Evolutionary conservation across 169 alveolate species (phyloP), one percentile per base, ranked within the genome.

Genomic region (Cryptosporidium bovis): DNA sequence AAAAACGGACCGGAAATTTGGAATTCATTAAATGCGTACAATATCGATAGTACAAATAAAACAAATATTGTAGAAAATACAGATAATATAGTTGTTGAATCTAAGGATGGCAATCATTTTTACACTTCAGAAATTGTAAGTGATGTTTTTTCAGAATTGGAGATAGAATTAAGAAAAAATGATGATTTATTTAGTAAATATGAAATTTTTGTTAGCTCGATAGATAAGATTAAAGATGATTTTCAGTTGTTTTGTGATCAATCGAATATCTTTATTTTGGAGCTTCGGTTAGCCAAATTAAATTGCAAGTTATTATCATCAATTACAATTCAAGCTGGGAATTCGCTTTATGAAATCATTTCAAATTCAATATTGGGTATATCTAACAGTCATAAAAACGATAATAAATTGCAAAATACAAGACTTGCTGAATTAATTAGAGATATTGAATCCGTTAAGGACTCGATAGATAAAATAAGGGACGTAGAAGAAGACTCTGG

Each of bases 281-380:
- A 69, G 20, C 66, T 69, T 2, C 16, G 44, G n/a, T 33, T 15
- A 16, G 40, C 83, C 31, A 69, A 66, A 20, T 8, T 6, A 0
- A 53, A 56, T 33, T 69, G 83, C 6, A 64, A 53, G 36, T 51
- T 44, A 10, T 34, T 69, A 8, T 69, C 36, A 50, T 51, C 56
- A 13, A 51, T 66, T n/a, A 64, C 83, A 27, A 51, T 53, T 4
- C 83, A 69, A 12, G 50, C 65, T 5, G 83, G 83, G 27, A 69
- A 33, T 18, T 6, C 29, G 20, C 24, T 69, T 16, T 69, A 69
- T 40, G 83, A 69, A 51, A 53, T 69, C 2, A 51, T 69, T 31
- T 64, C 83, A 2, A 69, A 55, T 69, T 51, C 51, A 3, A 69
- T 69, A 10, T 56, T 69, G 4, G 44, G 53, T 2, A 67, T 64